These are phyloP conservation scores for Trichoderma cornu-damae DNA, from an alignment of 2,329 filamentous ascomycete genomes.

Conservation along the genomic window DNA sequence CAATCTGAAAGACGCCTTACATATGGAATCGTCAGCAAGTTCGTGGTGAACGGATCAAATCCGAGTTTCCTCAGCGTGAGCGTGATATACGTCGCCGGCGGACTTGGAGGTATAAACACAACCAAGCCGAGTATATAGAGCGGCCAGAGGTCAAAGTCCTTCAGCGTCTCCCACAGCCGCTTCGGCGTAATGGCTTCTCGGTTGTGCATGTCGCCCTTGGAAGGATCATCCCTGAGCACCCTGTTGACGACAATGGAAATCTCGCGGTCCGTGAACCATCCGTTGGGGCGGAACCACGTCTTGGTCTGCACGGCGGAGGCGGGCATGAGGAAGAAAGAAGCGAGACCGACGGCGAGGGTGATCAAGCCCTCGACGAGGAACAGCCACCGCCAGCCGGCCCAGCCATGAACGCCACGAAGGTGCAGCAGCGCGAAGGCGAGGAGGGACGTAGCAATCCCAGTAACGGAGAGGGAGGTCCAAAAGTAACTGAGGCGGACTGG, in stretches of 20 bases:
- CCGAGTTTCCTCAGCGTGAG: conserved; percentile 11
- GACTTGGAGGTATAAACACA: not conserved
- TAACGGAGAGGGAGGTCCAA: conserved; percentile 7
- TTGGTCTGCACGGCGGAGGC: conserved; percentile 7
- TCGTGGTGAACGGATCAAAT: conserved; percentile 11
- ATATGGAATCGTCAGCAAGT: conserved; percentile 1
- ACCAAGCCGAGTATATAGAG: conserved; percentile 5
- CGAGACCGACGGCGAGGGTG: not conserved
- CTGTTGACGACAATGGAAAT: conserved; percentile 8
- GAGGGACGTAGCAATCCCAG: not conserved
- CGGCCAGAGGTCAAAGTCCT: conserved; percentile 10
- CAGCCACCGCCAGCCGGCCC: conserved; percentile 9
- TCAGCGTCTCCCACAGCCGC: conserved; percentile 1
- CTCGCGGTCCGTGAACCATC: conserved; percentile 10
- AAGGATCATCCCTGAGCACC: conserved; percentile 4
- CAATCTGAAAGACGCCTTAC: not conserved
- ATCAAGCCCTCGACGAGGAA: conserved; percentile 8
- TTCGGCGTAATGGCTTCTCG: conserved; percentile 4
- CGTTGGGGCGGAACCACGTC: conserved; percentile 10
- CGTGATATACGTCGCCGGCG: conserved; percentile 5
- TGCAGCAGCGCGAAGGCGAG: conserved; percentile 1
- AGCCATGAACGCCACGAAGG: conserved; percentile 1
- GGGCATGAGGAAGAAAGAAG: conserved; percentile 10
- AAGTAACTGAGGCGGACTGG: conserved; percentile 9
- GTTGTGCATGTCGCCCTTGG: conserved; percentile 12